Evolutionary conservation across 148 eudicot species (phyloP).

Genomic region (Fagopyrum tataricum): DNA sequence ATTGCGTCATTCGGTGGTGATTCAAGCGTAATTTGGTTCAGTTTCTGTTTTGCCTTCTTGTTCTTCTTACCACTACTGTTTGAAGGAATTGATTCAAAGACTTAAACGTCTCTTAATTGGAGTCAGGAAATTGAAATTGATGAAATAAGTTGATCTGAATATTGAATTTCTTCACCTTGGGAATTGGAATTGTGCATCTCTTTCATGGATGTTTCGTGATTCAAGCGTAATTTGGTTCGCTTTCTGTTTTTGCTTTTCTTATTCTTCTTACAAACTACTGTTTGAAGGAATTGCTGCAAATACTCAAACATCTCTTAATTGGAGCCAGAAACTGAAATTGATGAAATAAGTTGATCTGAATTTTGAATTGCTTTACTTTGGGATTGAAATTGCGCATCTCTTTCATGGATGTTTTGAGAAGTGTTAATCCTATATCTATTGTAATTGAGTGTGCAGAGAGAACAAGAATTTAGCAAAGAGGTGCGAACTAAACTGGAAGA

Average conservation of each 20-base stretch:
- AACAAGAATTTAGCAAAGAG: slow-evolving; percentile 47
- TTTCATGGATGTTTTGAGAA: neutral
- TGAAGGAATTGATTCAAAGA: too few species aligned
- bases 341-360: neutral
- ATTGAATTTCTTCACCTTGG: neutral
- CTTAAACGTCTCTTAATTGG: too few species aligned
- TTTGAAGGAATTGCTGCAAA: neutral
- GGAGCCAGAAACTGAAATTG: neutral
- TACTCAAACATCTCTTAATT: neutral
- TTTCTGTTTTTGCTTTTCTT: neutral
- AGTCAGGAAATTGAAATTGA: too few species aligned
- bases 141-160: too few species aligned
- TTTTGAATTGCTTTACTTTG: neutral
- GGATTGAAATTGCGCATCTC: neutral
- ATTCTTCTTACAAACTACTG: too few species aligned
- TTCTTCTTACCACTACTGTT: neutral
- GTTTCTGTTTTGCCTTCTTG: neutral
- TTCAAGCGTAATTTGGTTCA: neutral
- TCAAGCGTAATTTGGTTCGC: neutral
- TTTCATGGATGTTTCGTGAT: neutral
- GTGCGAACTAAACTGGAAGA: slow-evolving; percentile 43
- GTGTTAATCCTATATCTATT: neutral
- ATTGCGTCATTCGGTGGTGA: neutral
- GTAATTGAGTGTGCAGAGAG: slow-evolving; percentile 39
- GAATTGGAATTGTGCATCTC: neutral